Percentiles rank a stretch among this genome's conserved stretches.
phyloP scores from a whole-genome alignment of 139 green algal genomes.

The Tetradesmus lagerheimii region DNA sequence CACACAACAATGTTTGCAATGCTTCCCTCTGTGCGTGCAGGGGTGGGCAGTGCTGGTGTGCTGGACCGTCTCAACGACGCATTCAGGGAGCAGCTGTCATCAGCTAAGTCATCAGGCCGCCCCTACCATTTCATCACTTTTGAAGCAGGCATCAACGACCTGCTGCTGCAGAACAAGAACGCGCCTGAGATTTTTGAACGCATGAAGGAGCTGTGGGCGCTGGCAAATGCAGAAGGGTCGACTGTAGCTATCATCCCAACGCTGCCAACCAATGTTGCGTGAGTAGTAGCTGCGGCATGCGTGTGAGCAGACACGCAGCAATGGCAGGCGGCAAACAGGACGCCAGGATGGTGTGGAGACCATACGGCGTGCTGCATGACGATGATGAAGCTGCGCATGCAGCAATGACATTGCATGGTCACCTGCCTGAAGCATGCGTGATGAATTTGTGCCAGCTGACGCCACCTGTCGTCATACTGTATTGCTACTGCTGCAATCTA shows the following conservation, averaged over 20 bases:
- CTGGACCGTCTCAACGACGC: conserved; percentile 43
- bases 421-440: neutral
- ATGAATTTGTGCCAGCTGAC: neutral
- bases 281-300: neutral
- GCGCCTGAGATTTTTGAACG: conserved; percentile 17
- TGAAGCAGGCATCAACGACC: conserved; percentile 46
- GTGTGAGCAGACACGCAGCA: neutral
- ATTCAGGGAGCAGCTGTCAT: neutral
- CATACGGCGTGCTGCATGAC: neutral
- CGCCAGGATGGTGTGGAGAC: neutral
- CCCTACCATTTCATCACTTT: conserved; percentile 45
- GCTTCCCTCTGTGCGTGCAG: conserved; percentile 11
- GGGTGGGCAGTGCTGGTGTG: conserved; percentile 43
- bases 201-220: conserved; percentile 44
- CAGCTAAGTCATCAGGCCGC: neutral
- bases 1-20: too few relatives aligned
- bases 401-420: neutral
- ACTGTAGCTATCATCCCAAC: conserved; percentile 43
- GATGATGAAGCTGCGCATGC: neutral
- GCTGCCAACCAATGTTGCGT: conserved; percentile 28
- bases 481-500: neutral
- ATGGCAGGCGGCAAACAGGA: neutral
- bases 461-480: neutral
- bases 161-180: conserved; percentile 37
- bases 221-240: conserved; percentile 8